Evolutionary conservation across 805 yeast genomes (phyloP).

Genomic region (Kuraishia ogatae): DNA sequence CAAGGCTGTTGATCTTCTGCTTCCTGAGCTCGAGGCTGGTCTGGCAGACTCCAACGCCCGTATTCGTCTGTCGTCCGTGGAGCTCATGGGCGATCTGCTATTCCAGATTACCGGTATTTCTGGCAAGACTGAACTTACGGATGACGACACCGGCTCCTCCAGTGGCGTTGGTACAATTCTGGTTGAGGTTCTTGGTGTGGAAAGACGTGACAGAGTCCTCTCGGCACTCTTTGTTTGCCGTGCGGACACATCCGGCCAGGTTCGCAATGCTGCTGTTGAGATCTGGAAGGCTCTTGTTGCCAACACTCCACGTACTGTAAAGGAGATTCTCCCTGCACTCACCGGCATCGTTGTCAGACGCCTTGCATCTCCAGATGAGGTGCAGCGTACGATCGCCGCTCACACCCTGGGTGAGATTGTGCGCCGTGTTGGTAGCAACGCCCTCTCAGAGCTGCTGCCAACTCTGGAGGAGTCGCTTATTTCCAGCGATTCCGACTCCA

Average conservation of each 20-base stretch:
- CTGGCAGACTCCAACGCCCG: slow-evolving; percentile 74
- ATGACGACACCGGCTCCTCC: slow-evolving; percentile 37
- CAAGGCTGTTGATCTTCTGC: slow-evolving; percentile 82
- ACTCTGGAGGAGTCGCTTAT: slow-evolving; percentile 61
- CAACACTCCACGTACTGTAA: slow-evolving; percentile 90
- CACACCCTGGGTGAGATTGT: slow-evolving; percentile 91
- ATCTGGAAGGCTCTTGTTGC: slow-evolving; percentile 96
- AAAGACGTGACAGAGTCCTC: slow-evolving; percentile 79
- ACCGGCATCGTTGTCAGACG: slow-evolving; percentile 73
- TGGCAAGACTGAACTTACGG: slow-evolving; percentile 63
- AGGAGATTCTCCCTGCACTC: slow-evolving; percentile 81
- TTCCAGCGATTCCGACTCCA: slow-evolving; percentile 67
- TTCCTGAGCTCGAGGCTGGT: slow-evolving; percentile 92
- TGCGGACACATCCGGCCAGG: slow-evolving; percentile 81
- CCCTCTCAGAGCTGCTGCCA: slow-evolving; percentile 78
- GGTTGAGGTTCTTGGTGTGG: slow-evolving; percentile 74
- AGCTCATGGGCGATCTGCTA: slow-evolving; percentile 87
- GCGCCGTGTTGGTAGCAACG: slow-evolving; percentile 85
- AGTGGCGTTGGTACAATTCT: slow-evolving; percentile 53
- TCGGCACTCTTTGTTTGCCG: slow-evolving; percentile 89
- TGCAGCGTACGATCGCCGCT: slow-evolving; percentile 82
- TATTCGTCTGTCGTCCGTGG: slow-evolving; percentile 88
- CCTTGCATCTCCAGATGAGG: slow-evolving; percentile 74
- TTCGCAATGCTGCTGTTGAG: slow-evolving; percentile 82
- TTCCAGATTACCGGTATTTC: slow-evolving; percentile 91